phyloP scores from a whole-genome alignment of 768 basidiomycete species.

The Leccinum obscurum region DNA sequence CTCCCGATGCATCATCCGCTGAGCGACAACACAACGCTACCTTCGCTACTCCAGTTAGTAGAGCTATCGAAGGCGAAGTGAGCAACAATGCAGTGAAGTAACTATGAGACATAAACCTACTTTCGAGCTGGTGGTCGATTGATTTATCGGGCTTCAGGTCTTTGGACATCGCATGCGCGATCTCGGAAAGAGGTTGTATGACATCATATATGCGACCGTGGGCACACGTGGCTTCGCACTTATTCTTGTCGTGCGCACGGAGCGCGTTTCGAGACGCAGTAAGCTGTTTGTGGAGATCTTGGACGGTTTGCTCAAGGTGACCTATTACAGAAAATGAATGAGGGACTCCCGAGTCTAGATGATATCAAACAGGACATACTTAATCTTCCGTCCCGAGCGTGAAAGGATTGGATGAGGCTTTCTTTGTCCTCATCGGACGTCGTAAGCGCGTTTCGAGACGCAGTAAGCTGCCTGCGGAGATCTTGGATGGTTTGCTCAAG shows the following conservation, averaged over 20 bases:
- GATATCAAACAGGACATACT: background rate
- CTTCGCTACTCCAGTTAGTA: background rate
- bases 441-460: background rate
- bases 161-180: background rate
- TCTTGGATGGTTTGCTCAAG: background rate
- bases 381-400: background rate
- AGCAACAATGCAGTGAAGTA: background rate
- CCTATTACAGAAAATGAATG: background rate
- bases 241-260: background rate
- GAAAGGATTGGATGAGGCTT: too few relatives aligned
- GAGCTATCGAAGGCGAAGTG: background rate
- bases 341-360: background rate
- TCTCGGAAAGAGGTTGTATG: background rate
- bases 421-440: too few relatives aligned
- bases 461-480: background rate
- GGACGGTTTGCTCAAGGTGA: background rate
- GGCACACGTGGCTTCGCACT: background rate
- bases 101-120: background rate
- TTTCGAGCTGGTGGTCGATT: background rate
- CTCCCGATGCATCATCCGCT: background rate
- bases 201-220: background rate
- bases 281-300: background rate
- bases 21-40: background rate
- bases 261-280: background rate
- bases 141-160: background rate